These are phyloP conservation scores for Chrysopogon serrulatus DNA, from an alignment of 176 grass and related monocot species.

Conservation along the genomic window DNA sequence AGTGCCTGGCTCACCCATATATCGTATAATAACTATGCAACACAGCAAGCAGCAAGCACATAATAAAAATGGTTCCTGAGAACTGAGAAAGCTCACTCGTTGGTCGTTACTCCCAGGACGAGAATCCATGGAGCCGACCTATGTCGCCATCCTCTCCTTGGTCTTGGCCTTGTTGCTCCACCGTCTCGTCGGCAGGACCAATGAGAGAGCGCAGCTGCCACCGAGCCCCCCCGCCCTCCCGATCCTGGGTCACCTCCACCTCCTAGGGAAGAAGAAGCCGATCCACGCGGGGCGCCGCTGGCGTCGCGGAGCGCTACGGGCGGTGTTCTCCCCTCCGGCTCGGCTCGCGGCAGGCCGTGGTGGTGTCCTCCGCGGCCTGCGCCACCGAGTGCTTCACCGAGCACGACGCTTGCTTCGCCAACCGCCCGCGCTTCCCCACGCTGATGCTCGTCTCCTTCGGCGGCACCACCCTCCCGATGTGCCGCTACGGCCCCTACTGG, in stretches of 20 bases:
- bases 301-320: constrained; percentile 38
- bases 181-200: not conserved
- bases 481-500: constrained; percentile 47
- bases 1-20: too few relatives aligned
- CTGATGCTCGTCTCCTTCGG: constrained; percentile 27
- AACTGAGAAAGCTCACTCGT: not conserved
- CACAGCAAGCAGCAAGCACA: not conserved
- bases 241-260: constrained; percentile 57
- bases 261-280: constrained; percentile 39
- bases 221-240: constrained; percentile 41
- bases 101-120: too few relatives aligned
- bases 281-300: constrained; percentile 31
- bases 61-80: not conserved
- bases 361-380: constrained; percentile 28
- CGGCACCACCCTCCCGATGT: constrained; percentile 17
- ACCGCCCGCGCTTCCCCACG: constrained; percentile 47
- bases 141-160: not conserved
- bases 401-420: constrained; percentile 54
- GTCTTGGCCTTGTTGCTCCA: not conserved
- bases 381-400: constrained; percentile 61
- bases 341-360: constrained; percentile 39
- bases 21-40: not conserved
- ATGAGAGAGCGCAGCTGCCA: not conserved
- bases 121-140: not conserved
- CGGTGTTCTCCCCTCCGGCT: constrained; percentile 47